Conservation (phyloP, 2,329 filamentous ascomycete genomes). For the Nothophoma quercina region DNA sequence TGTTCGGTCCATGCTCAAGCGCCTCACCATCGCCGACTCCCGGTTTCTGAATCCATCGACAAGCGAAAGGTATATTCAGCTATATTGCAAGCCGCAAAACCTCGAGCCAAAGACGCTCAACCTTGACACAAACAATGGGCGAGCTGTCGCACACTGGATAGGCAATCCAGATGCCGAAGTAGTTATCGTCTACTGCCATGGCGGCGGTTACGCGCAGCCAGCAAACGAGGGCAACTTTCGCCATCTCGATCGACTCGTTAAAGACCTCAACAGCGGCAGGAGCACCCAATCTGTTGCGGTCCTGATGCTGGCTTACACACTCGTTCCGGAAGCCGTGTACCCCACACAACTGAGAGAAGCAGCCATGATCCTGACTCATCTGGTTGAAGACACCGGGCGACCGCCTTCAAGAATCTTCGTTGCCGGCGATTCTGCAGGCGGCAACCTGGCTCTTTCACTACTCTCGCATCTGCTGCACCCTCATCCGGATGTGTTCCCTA, state of each 20-base stretch:
- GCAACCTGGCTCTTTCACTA: conserved; percentile 25
- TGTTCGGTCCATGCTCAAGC: conserved; percentile 22
- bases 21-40: conserved; percentile 30
- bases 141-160: conserved; percentile 33
- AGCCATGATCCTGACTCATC: conserved; percentile 23
- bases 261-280: conserved; percentile 18
- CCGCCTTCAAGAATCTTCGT: conserved; percentile 23
- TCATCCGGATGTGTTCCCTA: conserved; percentile 23
- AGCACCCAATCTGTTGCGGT: conserved; percentile 19
- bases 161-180: conserved; percentile 27
- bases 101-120: conserved; percentile 20
- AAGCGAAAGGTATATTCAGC: conserved; percentile 21
- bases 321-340: conserved; percentile 29
- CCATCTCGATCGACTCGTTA: conserved; percentile 17
- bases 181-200: conserved; percentile 34
- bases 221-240: conserved; percentile 20
- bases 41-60: conserved; percentile 27
- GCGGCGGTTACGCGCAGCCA: conserved; percentile 32
- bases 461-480: conserved; percentile 37
- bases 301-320: conserved; percentile 30
- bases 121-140: conserved; percentile 7
- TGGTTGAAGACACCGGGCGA: conserved; percentile 18
- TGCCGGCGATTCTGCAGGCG: conserved; percentile 22
- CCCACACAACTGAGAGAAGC: conserved; percentile 35
- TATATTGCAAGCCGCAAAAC: conserved; percentile 22